Base-by-base conservation (phyloP, 1,284 basidiomycete species). In the Erythrobasidium hasegawianum region DNA sequence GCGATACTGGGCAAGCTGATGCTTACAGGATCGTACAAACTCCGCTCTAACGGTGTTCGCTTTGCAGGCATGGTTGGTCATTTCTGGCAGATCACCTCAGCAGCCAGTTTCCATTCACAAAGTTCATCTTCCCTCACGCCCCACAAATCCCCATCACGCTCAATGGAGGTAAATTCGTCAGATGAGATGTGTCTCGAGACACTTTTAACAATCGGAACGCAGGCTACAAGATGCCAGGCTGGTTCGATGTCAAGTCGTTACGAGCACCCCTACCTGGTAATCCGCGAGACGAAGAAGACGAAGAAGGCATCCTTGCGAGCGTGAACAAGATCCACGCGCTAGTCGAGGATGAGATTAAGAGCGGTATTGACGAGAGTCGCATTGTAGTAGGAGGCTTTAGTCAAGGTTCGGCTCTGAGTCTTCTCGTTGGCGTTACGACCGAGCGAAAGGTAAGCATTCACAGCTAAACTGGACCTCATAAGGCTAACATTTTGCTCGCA, bases 381-480 rank as follows among this genome's bases (percentile, higher is more conserved):
- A 78, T 80, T 57, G 74, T 93, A 16, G 77, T 95, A 27, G 90
- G 89, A 38, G 92, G 93, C 1, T 96, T 95, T 79, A 87, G 85
- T 68, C 92, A 95, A 77, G 92, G 71, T 57, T 47, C 64, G 13
- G 57, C 64, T 11, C 11, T 67, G 24, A 59, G 58, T 22, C 41
- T 59, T 27, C 52, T 67, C 18, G 64, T 60, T 20, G 40, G 64
- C 24, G 29, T 59, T 27, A 61, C 59, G 2, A 55, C 57, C 13
- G 57, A 59, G 16, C 52, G 49, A 26, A 59, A 59, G 64, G 64
- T 67, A 18, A 5, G 64, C n/a, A 22, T 14, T 5, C 2, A 4
- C 29, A 27, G 5, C 27, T 33, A 13, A n/a, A n/a, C n/a, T n/a
- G n/a, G n/a, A n/a, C n/a, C n/a, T n/a, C n/a, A n/a, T n/a, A n/a